Base-by-base conservation (phyloP, 2,329 filamentous ascomycete species). In the Ploettnerulaceae sp. region DNA sequence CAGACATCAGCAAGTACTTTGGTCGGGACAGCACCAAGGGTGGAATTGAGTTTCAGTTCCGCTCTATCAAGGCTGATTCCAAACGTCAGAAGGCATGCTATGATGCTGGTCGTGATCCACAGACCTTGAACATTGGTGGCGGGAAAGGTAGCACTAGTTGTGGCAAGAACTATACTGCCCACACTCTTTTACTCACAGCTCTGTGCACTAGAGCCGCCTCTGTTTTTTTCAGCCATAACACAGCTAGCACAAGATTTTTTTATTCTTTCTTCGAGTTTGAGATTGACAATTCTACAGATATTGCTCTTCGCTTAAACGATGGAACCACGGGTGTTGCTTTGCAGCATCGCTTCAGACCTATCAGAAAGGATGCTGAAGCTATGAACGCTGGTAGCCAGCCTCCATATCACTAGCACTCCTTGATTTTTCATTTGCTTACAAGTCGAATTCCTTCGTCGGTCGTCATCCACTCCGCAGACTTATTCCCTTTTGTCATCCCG, bases 41-140 rank as follows among this genome's bases (percentile, higher is more conserved):
- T 15, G 79, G 79, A 7, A 71, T 82, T n/a, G 71, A 74, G 54
- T 82, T 77, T 59, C 77, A 81, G 57, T 80, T 82, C 57, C 72
- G 78, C 1, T 51, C 61, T 18, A 72, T 81, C 64, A 79, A 77
- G 62, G 68, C 67, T 26, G 69, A 77, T 22, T 77, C 73, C 22
- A 70, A 74, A 29, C 64, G 62, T 2, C 70, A 81, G 34, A 66
- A 69, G 32, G 57, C 66, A 2, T 70, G 71, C 2, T 67, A 70
- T n/a, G 63, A 66, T 17, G 61, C 64, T 1, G 73, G 72, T 20
- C 64, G 69, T 33, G 69, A 76, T 55, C 73, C 77, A n/a, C 45
- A 53, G 22, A 37, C 36, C 14, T 36, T 62, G 5, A 34, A 22
- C 7, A 54, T 62, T 37, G 52, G 51, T 20, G 18, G 12, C 22